Evolutionary conservation across 2,329 filamentous ascomycete species (phyloP), one percentile per base, ranked within the genome.

Genomic region (Elsinoe fawcettii): DNA sequence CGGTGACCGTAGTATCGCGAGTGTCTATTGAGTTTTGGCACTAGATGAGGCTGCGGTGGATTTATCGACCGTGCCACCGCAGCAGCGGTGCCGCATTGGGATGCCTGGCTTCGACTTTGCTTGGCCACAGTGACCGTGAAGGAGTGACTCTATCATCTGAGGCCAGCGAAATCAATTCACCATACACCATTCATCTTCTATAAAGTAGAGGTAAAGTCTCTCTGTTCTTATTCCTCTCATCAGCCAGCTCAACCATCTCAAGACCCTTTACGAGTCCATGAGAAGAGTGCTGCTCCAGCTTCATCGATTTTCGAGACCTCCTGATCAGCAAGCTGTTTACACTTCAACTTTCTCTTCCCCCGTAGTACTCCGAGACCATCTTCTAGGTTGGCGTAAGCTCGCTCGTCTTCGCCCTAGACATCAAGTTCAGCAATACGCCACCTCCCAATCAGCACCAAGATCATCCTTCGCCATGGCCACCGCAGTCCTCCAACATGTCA

Each of bases 401-500:
- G 34, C 34, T 37, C 34, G 34, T 7, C 9, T 37, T 12, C 34
- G 14, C 14, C 34, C 9, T 32, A 6, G 34, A 9, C 27, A 30
- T 30, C 9, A n/a, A n/a, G n/a, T n/a, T n/a, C 30, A 32, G 30
- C 30, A 32, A 5, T 12, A 32, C 30, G 12, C 14, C 11, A 37
- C 5, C 34, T 37, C 34, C 14, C 34, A n/a, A 3, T 37, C 34
- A 4, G 4, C 9, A n/a, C 9, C 34, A 37, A n/a, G 9, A 14
- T 7, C 34, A 37, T 37, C 34, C 3, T 37, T 37, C 53, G 27
- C 9, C 22, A 60, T 60, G 59, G 59, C 59, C 27, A 59, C 59
- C 25, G 55, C 53, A 36, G 59, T 60, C 5, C 55, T 60, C n/a
- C 56, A 53, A 25, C 57, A 60, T 47, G 59, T 60, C 43, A 60